Conservation (phyloP, 768 basidiomycete species). For the Chiua virens region DNA sequence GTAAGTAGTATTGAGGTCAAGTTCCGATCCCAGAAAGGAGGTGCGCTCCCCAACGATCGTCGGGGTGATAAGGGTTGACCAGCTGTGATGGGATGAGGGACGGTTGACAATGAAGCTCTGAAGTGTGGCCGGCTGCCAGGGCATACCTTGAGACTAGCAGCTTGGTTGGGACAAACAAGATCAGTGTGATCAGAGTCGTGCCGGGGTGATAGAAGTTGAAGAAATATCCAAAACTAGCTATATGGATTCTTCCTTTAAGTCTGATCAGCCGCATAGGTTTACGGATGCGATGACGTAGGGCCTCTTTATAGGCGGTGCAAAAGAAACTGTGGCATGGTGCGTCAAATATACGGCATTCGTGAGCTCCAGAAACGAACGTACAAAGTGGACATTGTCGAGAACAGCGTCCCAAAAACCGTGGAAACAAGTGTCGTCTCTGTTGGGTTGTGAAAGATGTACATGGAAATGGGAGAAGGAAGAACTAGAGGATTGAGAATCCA, state of each 20-base stretch:
- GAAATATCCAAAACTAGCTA: too few species aligned
- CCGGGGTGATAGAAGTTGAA: too few species aligned
- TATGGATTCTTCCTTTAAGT: not conserved
- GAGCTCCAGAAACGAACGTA: not conserved
- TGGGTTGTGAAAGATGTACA: too few species aligned
- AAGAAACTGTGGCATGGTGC: not conserved
- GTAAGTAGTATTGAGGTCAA: not conserved
- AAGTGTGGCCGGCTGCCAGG: too few species aligned
- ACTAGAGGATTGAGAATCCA: not conserved
- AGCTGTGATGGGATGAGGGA: not conserved
- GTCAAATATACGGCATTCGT: not conserved
- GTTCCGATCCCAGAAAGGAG: slow-evolving; percentile 2
- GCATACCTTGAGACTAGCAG: too few species aligned
- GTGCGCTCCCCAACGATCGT: not conserved
- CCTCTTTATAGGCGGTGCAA: slow-evolving; percentile 4
- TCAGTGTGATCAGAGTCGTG: too few species aligned
- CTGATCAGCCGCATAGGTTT: slow-evolving; percentile 4
- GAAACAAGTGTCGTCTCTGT: too few species aligned
- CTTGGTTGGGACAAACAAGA: too few species aligned
- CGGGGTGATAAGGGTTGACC: slow-evolving; percentile 12
- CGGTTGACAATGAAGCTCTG: too few species aligned
- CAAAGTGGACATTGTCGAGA: not conserved
- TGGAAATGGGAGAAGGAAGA: not conserved
- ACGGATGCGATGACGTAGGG: slow-evolving; percentile 5
- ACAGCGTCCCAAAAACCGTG: not conserved